phyloP scores from a whole-genome alignment of 2,329 filamentous ascomycete genomes.

The Microsporum ferrugineum region DNA sequence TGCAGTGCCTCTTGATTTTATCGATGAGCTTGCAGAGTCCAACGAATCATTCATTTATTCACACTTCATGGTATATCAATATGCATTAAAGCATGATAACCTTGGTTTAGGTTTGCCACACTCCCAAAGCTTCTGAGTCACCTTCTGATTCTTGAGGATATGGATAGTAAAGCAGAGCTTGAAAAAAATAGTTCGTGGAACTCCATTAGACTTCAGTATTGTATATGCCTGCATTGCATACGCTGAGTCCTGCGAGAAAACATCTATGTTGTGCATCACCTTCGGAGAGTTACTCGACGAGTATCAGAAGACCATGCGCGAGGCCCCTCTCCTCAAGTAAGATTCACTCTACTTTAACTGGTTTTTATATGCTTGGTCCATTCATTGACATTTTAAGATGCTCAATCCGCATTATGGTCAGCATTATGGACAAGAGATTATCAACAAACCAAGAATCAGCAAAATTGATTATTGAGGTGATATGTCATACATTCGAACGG shows the following conservation, averaged over 20 bases:
- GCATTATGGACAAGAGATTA: background rate
- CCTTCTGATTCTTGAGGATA: background rate
- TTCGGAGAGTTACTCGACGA: slow-evolving; percentile 5
- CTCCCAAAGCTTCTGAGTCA: background rate
- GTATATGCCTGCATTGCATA: slow-evolving; percentile 73
- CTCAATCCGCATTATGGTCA: background rate
- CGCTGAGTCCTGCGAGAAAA: slow-evolving; percentile 55
- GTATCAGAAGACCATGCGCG: background rate
- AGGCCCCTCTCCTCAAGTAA: background rate
- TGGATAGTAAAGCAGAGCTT: background rate
- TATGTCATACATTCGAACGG: slow-evolving; percentile 46
- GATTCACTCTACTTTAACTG: background rate
- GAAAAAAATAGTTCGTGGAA: background rate
- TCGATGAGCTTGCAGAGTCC: slow-evolving; percentile 47
- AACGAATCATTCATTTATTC: slow-evolving; percentile 54
- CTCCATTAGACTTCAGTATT: slow-evolving; percentile 33
- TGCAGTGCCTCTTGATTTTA: slow-evolving; percentile 43
- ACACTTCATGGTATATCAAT: slow-evolving; percentile 63
- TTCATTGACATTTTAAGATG: background rate
- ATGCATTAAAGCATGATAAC: slow-evolving; percentile 51
- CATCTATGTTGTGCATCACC: slow-evolving; percentile 46
- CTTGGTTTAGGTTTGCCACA: slow-evolving; percentile 35
- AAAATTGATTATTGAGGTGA: slow-evolving; percentile 31
- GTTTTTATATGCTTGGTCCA: background rate
- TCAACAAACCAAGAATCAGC: background rate